Conservation (phyloP, 1,284 basidiomycete genomes). For the Dichomitus squalens region DNA sequence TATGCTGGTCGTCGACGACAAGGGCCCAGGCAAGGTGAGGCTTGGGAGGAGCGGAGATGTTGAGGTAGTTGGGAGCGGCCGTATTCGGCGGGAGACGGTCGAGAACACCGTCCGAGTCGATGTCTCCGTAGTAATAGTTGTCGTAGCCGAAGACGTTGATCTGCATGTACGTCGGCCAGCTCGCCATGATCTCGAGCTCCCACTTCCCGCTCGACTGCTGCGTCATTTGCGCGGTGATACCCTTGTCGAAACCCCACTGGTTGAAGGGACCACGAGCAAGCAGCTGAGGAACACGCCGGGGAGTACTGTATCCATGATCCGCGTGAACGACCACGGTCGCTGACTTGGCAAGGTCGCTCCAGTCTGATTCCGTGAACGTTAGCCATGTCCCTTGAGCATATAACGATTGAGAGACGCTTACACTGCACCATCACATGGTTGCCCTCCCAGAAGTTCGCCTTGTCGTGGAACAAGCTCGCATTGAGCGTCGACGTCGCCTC, state of each 20-base stretch:
- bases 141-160: conserved; percentile 88
- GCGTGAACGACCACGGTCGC: conserved; percentile 75
- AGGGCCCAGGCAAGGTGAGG: conserved; percentile 87
- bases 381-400: background rate
- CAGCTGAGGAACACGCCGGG: conserved; percentile 83
- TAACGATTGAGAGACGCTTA: conserved; percentile 38
- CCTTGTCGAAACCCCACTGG: conserved; percentile 87
- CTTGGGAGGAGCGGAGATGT: conserved; percentile 82
- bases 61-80: conserved; percentile 82
- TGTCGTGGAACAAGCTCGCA: conserved; percentile 51
- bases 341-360: conserved; percentile 67
- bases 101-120: conserved; percentile 83
- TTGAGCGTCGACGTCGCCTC: conserved; percentile 73
- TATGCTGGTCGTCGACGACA: conserved; percentile 72
- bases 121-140: conserved; percentile 89
- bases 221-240: conserved; percentile 68
- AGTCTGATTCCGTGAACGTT: conserved; percentile 54
- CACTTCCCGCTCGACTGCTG: conserved; percentile 59
- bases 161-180: conserved; percentile 87
- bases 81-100: conserved; percentile 90
- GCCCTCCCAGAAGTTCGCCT: conserved; percentile 77
- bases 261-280: conserved; percentile 88
- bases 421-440: conserved; percentile 88
- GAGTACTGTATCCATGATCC: conserved; percentile 61
- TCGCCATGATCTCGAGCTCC: conserved; percentile 83